phyloP scores from a whole-genome alignment of 805 yeast species.

The Nematodospora valgi region DNA sequence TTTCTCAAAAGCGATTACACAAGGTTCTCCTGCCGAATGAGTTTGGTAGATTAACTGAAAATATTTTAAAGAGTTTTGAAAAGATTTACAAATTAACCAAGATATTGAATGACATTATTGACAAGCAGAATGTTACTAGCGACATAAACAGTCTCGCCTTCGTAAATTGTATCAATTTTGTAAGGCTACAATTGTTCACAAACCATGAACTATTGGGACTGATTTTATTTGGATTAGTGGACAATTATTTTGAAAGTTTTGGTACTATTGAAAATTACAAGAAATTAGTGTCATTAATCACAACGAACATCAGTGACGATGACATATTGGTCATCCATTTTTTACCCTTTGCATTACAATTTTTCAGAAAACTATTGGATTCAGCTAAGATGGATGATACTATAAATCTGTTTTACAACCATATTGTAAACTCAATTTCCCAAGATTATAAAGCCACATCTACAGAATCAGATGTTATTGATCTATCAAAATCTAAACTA shows the following conservation, averaged over 20 bases:
- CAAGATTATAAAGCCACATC: conserved; percentile 19
- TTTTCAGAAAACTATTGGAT: conserved; percentile 41
- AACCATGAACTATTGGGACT: conserved; percentile 75
- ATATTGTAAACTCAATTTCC: conserved; percentile 29
- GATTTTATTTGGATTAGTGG: conserved; percentile 51
- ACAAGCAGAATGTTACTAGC: conserved; percentile 47
- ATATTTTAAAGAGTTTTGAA: conserved; percentile 52
- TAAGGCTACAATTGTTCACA: conserved; percentile 58
- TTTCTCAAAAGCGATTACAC: conserved; percentile 19
- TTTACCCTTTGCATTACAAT: conserved; percentile 54
- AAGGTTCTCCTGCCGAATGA: conserved; percentile 19
- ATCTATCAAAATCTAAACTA: conserved; percentile 28
- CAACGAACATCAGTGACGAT: conserved; percentile 46
- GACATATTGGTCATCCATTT: conserved; percentile 65
- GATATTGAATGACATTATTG: conserved; percentile 48
- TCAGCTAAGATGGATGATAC: conserved; percentile 20
- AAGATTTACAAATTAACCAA: conserved; percentile 55
- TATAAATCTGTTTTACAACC: conserved; percentile 31
- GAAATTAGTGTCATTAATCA: conserved; percentile 43
- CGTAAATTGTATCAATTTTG: conserved; percentile 43
- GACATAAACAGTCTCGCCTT: conserved; percentile 45
- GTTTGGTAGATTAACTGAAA: conserved; percentile 28
- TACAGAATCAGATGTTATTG: conserved; percentile 20
- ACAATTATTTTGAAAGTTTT: conserved; percentile 29
- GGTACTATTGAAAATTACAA: conserved; percentile 31